Evolutionary conservation across 805 yeast genomes (phyloP).

Genomic region (Tetrapisispora iriomotensis): DNA sequence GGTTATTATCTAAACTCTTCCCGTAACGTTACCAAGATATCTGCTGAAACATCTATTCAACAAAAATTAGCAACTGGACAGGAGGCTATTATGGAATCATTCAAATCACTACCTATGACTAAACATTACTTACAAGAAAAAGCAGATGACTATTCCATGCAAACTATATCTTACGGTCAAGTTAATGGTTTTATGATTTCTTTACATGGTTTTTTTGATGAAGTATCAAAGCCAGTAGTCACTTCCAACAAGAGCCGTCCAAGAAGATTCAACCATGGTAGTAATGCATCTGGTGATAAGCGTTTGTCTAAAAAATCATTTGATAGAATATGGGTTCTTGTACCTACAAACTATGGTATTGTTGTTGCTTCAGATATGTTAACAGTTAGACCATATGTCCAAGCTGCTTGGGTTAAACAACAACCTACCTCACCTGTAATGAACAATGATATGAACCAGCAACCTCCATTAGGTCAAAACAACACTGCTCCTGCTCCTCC

Average conservation of each 20-base stretch:
- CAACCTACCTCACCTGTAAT: constrained; percentile 3
- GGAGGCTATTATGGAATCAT: constrained; percentile 49
- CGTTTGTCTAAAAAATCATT: constrained; percentile 59
- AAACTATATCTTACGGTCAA: constrained; percentile 60
- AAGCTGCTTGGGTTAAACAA: constrained; percentile 44
- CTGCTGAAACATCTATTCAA: constrained; percentile 43
- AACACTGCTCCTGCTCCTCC: background rate
- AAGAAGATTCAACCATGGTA: constrained; percentile 26
- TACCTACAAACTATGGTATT: constrained; percentile 57
- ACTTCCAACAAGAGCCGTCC: constrained; percentile 4
- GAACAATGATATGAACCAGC: background rate
- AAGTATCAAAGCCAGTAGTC: constrained; percentile 44
- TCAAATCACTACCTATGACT: constrained; percentile 65
- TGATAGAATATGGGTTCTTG: constrained; percentile 73
- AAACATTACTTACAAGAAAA: constrained; percentile 56
- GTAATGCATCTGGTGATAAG: constrained; percentile 21
- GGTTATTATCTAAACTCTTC: constrained; percentile 64
- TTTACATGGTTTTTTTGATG: constrained; percentile 80
- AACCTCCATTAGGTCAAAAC: constrained; percentile 1
- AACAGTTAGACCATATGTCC: constrained; percentile 51
- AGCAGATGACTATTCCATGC: constrained; percentile 66
- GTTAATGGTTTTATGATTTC: constrained; percentile 69
- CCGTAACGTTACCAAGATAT: constrained; percentile 61
- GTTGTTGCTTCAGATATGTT: constrained; percentile 82
- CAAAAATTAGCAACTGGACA: constrained; percentile 59